Evolutionary conservation across 2,329 filamentous ascomycete species (phyloP).

Genomic region (Mycosphaerella arachidis): DNA sequence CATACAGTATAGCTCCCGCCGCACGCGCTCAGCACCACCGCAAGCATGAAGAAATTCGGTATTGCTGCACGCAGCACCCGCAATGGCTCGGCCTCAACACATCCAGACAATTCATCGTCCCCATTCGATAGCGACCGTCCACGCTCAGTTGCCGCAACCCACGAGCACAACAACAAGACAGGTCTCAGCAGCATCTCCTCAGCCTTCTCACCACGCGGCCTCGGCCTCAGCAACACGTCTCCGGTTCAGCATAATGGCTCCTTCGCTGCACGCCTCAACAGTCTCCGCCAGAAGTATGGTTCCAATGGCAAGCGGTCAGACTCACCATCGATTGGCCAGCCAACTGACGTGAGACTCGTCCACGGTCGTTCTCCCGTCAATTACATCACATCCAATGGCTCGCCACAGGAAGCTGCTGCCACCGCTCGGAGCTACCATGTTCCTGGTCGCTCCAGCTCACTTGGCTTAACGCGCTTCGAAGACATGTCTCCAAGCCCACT

Average conservation of each 20-base stretch:
- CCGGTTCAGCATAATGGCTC: not conserved
- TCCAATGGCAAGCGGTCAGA: not conserved
- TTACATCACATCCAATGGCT: not conserved
- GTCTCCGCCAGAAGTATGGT: not conserved
- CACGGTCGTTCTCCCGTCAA: not conserved
- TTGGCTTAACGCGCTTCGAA: not conserved
- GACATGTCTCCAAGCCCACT: not conserved
- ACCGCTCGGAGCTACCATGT: not conserved
- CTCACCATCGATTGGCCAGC: not conserved
- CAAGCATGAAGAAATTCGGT: not conserved
- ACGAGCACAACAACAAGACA: not conserved
- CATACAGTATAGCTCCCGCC: not conserved
- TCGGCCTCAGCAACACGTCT: not conserved
- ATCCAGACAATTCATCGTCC: not conserved
- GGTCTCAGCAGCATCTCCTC: not conserved
- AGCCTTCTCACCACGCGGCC: not conserved
- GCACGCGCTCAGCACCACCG: not conserved
- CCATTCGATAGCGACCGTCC: not conserved
- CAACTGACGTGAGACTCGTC: not conserved
- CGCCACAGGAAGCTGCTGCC: not conserved
- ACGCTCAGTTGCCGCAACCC: not conserved
- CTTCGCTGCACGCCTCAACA: not conserved
- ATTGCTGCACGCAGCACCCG: not conserved
- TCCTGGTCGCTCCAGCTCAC: not conserved
- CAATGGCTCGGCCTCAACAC: not conserved